A percentile compares a stretch with the other conserved stretches of the same genome.
These are phyloP conservation scores for Leucosporidium scottii DNA, from an alignment of 768 basidiomycete species.

Conservation along the genomic window DNA sequence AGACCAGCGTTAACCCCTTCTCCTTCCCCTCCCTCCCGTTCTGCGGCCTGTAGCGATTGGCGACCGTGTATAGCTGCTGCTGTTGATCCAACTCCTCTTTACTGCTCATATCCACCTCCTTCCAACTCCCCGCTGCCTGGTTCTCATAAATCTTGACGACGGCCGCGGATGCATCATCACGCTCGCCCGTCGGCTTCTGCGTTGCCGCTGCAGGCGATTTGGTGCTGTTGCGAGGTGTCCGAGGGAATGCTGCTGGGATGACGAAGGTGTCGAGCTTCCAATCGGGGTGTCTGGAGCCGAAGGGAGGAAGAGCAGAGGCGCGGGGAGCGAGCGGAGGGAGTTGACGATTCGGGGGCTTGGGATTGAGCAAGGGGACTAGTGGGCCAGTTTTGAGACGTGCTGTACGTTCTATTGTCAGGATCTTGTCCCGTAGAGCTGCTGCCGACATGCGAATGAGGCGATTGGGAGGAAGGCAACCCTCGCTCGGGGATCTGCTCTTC, in stretches of 20 bases:
- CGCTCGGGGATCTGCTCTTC: neutral
- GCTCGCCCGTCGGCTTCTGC: neutral
- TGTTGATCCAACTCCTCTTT: neutral
- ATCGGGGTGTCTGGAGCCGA: neutral
- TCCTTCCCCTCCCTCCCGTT: neutral
- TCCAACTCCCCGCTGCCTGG: neutral
- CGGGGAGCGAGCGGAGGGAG: constrained; percentile 3
- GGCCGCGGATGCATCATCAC: neutral
- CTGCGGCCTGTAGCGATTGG: constrained; percentile 6
- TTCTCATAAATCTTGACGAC: neutral
- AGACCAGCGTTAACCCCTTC: constrained; percentile 8
- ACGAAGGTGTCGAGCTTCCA: constrained; percentile 7
- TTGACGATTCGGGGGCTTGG: neutral
- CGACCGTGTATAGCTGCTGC: constrained; percentile 1
- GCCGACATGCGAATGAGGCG: neutral
- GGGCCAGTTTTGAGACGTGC: constrained; percentile 1
- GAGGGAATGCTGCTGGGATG: constrained; percentile 9
- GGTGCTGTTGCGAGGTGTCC: neutral
- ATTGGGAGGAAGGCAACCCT: neutral
- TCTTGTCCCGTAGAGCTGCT: neutral
- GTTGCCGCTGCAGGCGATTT: neutral
- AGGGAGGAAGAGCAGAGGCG: neutral
- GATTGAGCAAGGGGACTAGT: neutral
- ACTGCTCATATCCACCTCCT: neutral
- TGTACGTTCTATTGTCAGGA: neutral